Percentiles rank a stretch among this genome's conserved stretches.
These are phyloP conservation scores for Phytophthora parvispora DNA, from an alignment of 352 stramenopile species.

Conservation along the genomic window DNA sequence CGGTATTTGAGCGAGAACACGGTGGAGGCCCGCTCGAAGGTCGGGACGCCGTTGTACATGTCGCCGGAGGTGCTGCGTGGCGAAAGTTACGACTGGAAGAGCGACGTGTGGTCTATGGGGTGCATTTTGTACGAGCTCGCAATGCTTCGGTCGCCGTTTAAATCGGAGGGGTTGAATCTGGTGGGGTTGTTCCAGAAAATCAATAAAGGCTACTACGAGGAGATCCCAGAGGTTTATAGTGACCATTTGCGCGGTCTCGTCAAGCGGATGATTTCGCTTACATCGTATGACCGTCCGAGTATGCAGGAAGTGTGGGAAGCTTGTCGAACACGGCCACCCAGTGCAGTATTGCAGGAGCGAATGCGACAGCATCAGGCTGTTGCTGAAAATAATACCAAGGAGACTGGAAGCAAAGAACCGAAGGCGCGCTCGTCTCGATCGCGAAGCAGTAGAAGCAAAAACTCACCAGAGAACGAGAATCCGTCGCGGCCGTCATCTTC, in stretches of 20 bases:
- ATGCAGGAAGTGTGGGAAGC: slow-evolving; percentile 74
- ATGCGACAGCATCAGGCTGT: slow-evolving; percentile 22
- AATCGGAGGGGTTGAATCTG: slow-evolving; percentile 92
- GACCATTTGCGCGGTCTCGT: slow-evolving; percentile 63
- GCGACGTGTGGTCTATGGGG: slow-evolving; percentile 96
- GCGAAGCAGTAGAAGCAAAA: slow-evolving; percentile 19
- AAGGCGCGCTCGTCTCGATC: slow-evolving; percentile 7
- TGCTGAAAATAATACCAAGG: slow-evolving; percentile 37
- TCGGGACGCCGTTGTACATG: slow-evolving; percentile 97
- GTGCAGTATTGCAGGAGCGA: slow-evolving; percentile 37
- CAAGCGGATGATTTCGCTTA: slow-evolving; percentile 81
- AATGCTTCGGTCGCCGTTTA: slow-evolving; percentile 96
- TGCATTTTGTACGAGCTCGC: slow-evolving; percentile 97
- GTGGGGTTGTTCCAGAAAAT: slow-evolving; percentile 95
- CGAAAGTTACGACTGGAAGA: slow-evolving; percentile 96
- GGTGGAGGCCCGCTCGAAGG: slow-evolving; percentile 90
- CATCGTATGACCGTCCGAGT: slow-evolving; percentile 62
- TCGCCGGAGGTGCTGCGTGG: slow-evolving; percentile 95
- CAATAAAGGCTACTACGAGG: slow-evolving; percentile 88
- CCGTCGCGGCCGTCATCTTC: slow-evolving; percentile 24
- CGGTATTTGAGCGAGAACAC: slow-evolving; percentile 86
- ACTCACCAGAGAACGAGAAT: slow-evolving; percentile 24
- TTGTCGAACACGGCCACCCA: slow-evolving; percentile 52
- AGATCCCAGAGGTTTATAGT: slow-evolving; percentile 72
- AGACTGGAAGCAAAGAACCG: slow-evolving; percentile 5